These are phyloP conservation scores for Nicotiana sylvestris DNA, from an alignment of 257 asterid species.

Conservation along the genomic window DNA sequence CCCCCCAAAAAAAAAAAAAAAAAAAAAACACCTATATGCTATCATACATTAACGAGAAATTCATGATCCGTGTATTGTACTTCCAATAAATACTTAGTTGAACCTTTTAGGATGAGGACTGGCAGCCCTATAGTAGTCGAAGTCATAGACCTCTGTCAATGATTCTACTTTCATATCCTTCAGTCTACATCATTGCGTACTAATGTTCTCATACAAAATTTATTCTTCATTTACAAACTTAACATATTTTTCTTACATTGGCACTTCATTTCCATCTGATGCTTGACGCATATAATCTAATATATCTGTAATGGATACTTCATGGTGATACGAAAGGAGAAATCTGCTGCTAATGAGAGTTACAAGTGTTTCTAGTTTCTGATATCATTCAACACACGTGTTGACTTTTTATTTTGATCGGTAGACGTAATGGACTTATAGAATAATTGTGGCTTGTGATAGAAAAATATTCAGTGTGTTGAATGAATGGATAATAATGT, in stretches of 20 bases:
- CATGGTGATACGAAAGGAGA: not conserved
- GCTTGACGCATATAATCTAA: not conserved
- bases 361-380: not conserved
- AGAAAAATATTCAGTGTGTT: not conserved
- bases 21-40: not conserved
- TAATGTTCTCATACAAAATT: not conserved
- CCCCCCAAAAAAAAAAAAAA: no score
- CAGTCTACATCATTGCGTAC: not conserved
- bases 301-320: not conserved
- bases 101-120: not conserved
- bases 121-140: not conserved
- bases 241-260: not conserved
- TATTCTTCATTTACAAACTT: not conserved
- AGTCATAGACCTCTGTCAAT: not conserved
- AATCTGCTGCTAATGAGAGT: constrained; percentile 3
- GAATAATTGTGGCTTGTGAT: not conserved
- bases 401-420: not conserved
- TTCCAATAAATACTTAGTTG: not conserved
- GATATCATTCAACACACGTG: not conserved
- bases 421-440: not conserved
- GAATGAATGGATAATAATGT: not conserved
- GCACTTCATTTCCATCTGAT: not conserved
- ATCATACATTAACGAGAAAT: not conserved
- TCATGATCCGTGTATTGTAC: not conserved
- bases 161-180: not conserved